Conservation (phyloP, 257 asterid genomes). For the Datura wrightii region DNA sequence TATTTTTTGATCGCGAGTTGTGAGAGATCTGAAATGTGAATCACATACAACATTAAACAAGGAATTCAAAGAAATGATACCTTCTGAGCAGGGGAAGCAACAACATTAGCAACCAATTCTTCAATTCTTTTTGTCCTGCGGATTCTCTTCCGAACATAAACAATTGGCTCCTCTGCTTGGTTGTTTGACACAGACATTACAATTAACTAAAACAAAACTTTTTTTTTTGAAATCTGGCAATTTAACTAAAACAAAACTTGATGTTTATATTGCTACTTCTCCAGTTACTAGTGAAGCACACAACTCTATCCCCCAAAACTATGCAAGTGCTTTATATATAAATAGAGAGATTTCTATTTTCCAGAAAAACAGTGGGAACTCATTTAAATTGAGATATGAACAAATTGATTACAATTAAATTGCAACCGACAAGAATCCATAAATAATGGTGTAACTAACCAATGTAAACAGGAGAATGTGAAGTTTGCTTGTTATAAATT, state of each 20-base stretch:
- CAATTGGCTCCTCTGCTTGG: neutral
- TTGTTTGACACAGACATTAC: neutral
- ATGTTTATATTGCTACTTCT: neutral
- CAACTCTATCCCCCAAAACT: neutral
- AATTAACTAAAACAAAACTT: neutral
- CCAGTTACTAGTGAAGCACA: neutral
- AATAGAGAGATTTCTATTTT: neutral
- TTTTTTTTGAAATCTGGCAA: too few species aligned
- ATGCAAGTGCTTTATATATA: neutral
- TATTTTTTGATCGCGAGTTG: neutral
- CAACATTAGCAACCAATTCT: neutral
- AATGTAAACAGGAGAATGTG: neutral
- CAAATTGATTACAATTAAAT: neutral
- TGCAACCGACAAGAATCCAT: neutral
- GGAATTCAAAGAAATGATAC: neutral
- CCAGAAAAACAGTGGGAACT: neutral
- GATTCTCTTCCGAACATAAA: slow-evolving; percentile 15
- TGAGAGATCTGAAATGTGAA: neutral
- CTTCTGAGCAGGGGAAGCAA: neutral
- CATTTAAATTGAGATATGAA: neutral
- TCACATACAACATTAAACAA: neutral
- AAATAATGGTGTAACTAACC: neutral
- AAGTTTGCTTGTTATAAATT: neutral
- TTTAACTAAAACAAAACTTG: neutral
- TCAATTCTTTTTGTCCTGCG: neutral